phyloP scores from a whole-genome alignment of 2,329 filamentous ascomycete species.

The Arachnomyces sp. region DNA sequence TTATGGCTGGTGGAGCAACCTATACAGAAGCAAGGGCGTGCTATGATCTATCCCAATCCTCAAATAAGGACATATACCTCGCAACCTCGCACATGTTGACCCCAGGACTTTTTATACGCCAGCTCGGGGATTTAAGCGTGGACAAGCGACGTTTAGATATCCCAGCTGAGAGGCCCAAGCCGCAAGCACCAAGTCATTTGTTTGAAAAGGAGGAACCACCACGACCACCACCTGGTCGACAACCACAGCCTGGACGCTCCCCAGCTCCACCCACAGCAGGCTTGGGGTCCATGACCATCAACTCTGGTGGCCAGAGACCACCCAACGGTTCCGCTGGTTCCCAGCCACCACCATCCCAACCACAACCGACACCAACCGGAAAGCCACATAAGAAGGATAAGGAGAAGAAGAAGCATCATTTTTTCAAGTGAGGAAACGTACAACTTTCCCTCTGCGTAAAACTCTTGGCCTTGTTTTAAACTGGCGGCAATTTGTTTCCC shows the following conservation, averaged over 20 bases:
- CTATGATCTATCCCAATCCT: conserved; percentile 70
- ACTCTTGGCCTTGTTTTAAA: too few species aligned
- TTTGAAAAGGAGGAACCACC: conserved; percentile 62
- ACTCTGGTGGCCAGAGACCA: conserved; percentile 32
- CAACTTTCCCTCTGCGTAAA: too few species aligned
- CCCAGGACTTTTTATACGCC: conserved; percentile 71
- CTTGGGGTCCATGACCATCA: conserved; percentile 30
- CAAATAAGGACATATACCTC: conserved; percentile 75
- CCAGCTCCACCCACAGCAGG: conserved; percentile 16
- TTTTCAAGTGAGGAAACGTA: conserved; percentile 34
- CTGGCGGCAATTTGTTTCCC: too few species aligned
- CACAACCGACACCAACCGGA: conserved; percentile 17
- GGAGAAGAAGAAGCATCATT: conserved; percentile 51
- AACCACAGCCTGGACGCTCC: conserved; percentile 17
- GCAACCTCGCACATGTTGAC: conserved; percentile 88
- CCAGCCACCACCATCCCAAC: conserved; percentile 20
- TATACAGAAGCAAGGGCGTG: conserved; percentile 84
- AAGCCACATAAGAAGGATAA: conserved; percentile 48
- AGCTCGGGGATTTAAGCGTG: conserved; percentile 69
- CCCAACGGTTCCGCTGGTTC: conserved; percentile 21
- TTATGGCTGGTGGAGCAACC: conserved; percentile 90
- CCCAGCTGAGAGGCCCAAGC: conserved; percentile 69
- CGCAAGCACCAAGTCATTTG: conserved; percentile 75
- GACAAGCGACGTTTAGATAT: conserved; percentile 70
- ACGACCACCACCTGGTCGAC: conserved; percentile 38